Percentiles rank a stretch among this genome's conserved stretches.
These are phyloP conservation scores for Curvularia sp. DNA, from an alignment of 2,329 filamentous ascomycete genomes.

Conservation along the genomic window DNA sequence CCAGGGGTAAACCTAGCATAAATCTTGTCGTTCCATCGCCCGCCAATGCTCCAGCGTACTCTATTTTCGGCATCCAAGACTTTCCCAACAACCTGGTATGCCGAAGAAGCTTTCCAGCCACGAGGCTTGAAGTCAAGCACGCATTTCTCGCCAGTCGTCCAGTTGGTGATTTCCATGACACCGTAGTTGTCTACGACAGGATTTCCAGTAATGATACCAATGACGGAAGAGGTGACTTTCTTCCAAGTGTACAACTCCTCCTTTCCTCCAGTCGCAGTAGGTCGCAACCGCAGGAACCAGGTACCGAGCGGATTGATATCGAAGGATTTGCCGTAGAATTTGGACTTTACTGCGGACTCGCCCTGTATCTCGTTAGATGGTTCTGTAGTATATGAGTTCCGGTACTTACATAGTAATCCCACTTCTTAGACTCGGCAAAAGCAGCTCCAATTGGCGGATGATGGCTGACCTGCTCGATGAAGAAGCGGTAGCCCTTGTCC, in stretches of 20 bases:
- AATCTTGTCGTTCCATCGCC: slow-evolving; percentile 96
- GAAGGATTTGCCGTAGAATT: slow-evolving; percentile 97
- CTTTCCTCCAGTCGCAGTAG: slow-evolving; percentile 68
- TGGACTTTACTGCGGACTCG: slow-evolving; percentile 92
- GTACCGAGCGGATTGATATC: slow-evolving; percentile 96
- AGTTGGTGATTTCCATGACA: slow-evolving; percentile 96
- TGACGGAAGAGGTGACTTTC: slow-evolving; percentile 96
- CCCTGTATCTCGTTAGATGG: slow-evolving; percentile 61
- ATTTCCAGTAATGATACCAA: slow-evolving; percentile 96
- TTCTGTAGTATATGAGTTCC: neutral
- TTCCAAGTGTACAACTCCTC: slow-evolving; percentile 98
- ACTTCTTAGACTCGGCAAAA: slow-evolving; percentile 88
- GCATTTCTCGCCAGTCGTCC: slow-evolving; percentile 92
- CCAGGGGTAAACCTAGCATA: slow-evolving; percentile 93
- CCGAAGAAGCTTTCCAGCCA: slow-evolving; percentile 93
- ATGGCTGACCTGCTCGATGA: slow-evolving; percentile 97
- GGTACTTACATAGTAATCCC: slow-evolving; percentile 81
- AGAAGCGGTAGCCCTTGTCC: slow-evolving; percentile 97
- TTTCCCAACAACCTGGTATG: slow-evolving; percentile 87
- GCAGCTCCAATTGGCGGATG: slow-evolving; percentile 94
- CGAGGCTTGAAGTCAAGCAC: slow-evolving; percentile 91
- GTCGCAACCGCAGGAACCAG: slow-evolving; percentile 90
- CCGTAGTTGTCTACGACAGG: slow-evolving; percentile 98
- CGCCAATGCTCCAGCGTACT: slow-evolving; percentile 87
- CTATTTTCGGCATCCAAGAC: slow-evolving; percentile 80